Base-by-base conservation (phyloP, 257 asterid species). In the Haberlea rhodopensis region DNA sequence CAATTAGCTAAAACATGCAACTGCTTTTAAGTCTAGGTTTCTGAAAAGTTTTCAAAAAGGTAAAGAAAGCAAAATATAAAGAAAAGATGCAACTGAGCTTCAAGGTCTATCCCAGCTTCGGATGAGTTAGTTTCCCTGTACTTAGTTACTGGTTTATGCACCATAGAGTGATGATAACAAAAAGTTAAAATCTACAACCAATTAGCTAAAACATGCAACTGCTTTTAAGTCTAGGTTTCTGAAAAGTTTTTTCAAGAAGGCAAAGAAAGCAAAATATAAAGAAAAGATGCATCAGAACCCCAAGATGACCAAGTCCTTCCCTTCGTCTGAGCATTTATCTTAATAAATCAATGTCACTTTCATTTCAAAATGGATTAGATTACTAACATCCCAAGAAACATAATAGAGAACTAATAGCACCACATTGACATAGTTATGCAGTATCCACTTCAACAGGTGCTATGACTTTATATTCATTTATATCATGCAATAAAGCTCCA, bases 151-250 rank as follows among this genome's bases (percentile, higher is more conserved):
- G 46, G n/a, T 11, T 37, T 37, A 37, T 37, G 46, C 46, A 37
- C 10, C 46, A 37, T 10, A 10, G 46, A 2, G 1, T 0, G 46
- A 16, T 37, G 46, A 37, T 37, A 37, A 37, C 16, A n/a, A 37
- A 11, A 37, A 7, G 10, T 29, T 2, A n/a, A n/a, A n/a, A n/a
- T 67, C 65, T 67, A 57, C 29, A 26, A 57, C 40, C 49, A 45
- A 43, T 57, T 48, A 31, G 27, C 64, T 31, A 19, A 57, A 32
- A 59, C n/a, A 31, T 8, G 28, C 5, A 29, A 32, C 51, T 28
- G 27, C 28, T 29, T 23, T 15, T 2, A n/a, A 66, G 56, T 29
- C 2, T 29, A 7, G 37, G 37, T 29, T 29, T 29, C 37, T 29
- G 10, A 29, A 29, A 29, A 29, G 37, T 6, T 29, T n/a, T n/a